Base-by-base conservation (phyloP, 73 alveolate genomes). In the Paramecium sexaurelia region DNA sequence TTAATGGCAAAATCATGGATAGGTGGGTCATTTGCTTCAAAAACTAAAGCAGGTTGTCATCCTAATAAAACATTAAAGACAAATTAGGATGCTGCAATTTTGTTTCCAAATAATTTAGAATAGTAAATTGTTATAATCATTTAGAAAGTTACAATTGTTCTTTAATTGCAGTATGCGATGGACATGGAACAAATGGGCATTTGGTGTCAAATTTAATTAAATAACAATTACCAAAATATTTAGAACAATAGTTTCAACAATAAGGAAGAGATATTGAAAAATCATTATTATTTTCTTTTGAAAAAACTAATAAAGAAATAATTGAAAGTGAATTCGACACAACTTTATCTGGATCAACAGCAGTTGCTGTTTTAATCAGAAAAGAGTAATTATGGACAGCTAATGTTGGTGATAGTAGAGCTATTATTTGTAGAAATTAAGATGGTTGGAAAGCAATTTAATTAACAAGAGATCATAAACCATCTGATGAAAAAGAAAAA, bases 401-500 rank as follows among this genome's bases (percentile, higher is more conserved):
- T 3, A 97, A 97, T 94, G 94, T 94, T 68, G 99, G 99, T 1
- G 99, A 97, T 91, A 91, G 98, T 22, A 73, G 99, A 32, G 97
- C 98, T 0, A 94, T 97, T 3, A 67, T 97, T 40, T 91, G 96
- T 6, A 75, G 94, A 89, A 96, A 96, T 39, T 94, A 92, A 84
- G 97, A 93, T 39, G 93, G 95, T 6, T 94, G 95, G 43, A 75
- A 75, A 66, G 98, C 97, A 45, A 87, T 93, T 15, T 95, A 93
- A 85, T 85, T 97, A 87, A 92, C 97, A 19, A 88, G 93, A 57
- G 99, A 97, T 92, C 99, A 97, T 82, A 97, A 97, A 87, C 99
- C 99, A 22, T 75, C 93, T 33, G 55, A 93, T 75, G 86, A 87
- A 19, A 92, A 91, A 55, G 99, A 97, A 92, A 93, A 85, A 56